A percentile compares a stretch with the other conserved stretches of the same genome.
phyloP scores from a whole-genome alignment of 805 yeast species.

The Ogataea neopini region DNA sequence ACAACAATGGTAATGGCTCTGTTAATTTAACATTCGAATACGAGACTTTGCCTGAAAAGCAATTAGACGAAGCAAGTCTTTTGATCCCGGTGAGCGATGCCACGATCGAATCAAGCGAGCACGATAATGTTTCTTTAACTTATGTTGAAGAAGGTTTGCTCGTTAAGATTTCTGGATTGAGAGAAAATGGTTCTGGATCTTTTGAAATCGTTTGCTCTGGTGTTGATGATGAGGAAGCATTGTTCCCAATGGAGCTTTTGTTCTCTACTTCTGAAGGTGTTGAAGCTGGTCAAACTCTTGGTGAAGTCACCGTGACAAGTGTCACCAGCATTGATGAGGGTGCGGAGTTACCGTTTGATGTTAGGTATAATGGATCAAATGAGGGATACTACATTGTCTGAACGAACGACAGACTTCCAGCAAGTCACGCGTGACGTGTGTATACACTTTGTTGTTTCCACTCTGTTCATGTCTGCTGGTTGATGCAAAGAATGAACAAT shows the following conservation, averaged over 20 bases:
- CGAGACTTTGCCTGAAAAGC: slow-evolving; percentile 60
- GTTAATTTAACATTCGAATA: slow-evolving; percentile 86
- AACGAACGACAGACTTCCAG: background rate
- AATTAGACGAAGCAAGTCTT: slow-evolving; percentile 54
- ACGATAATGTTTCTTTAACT: slow-evolving; percentile 55
- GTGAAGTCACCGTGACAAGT: slow-evolving; percentile 68
- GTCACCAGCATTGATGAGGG: slow-evolving; percentile 49
- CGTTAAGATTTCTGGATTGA: slow-evolving; percentile 59
- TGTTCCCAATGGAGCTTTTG: slow-evolving; percentile 83
- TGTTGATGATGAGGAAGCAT: slow-evolving; percentile 66
- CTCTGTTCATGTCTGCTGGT: too few relatives aligned
- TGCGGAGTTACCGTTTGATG: slow-evolving; percentile 67
- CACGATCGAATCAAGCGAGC: slow-evolving; percentile 52
- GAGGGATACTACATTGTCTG: slow-evolving; percentile 59
- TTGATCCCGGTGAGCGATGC: slow-evolving; percentile 67
- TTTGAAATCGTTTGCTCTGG: slow-evolving; percentile 79
- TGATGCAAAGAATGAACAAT: background rate
- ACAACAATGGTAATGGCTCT: slow-evolving; percentile 55
- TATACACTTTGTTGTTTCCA: too few relatives aligned
- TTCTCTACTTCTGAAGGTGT: slow-evolving; percentile 46
- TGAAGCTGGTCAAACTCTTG: slow-evolving; percentile 37
- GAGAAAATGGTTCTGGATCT: slow-evolving; percentile 57
- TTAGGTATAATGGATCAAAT: slow-evolving; percentile 54
- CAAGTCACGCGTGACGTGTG: background rate
- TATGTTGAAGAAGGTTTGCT: slow-evolving; percentile 69